Evolutionary conservation across 2,329 filamentous ascomycete species (phyloP).

Genomic region (Fusarium siculi): DNA sequence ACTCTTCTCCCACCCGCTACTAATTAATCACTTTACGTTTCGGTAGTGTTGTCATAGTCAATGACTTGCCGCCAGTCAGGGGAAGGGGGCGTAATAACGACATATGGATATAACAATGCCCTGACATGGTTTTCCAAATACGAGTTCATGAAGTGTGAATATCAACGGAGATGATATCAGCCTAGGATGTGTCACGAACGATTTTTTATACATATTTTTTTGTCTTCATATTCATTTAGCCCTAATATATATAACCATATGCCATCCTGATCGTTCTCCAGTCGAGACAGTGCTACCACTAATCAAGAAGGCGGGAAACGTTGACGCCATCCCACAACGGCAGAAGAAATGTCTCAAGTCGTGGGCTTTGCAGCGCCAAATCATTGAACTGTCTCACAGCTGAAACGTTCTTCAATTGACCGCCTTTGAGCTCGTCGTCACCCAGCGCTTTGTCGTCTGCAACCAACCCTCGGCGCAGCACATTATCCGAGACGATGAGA

Average conservation of each 20-base stretch:
- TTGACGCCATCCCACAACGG: slow-evolving; percentile 57
- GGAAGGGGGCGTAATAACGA: slow-evolving; percentile 20
- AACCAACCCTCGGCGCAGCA: slow-evolving; percentile 60
- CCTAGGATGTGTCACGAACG: neutral
- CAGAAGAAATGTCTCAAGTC: slow-evolving; percentile 54
- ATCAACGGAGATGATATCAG: slow-evolving; percentile 19
- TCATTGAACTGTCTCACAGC: slow-evolving; percentile 52
- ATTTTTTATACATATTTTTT: neutral
- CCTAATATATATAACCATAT: slow-evolving; percentile 8
- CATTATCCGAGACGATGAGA: slow-evolving; percentile 65
- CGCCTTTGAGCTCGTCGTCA: slow-evolving; percentile 31
- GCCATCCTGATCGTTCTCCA: neutral
- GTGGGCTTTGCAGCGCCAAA: slow-evolving; percentile 44
- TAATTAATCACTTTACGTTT: neutral
- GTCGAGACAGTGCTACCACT: neutral
- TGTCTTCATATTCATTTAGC: slow-evolving; percentile 6
- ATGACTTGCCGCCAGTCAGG: neutral
- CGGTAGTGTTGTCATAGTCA: neutral
- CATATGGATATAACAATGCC: slow-evolving; percentile 14
- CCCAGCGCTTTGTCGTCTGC: slow-evolving; percentile 49
- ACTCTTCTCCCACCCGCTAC: slow-evolving; percentile 31
- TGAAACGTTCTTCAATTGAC: slow-evolving; percentile 34
- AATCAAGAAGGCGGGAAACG: slow-evolving; percentile 54
- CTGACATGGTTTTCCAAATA: slow-evolving; percentile 12
- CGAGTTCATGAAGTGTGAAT: slow-evolving; percentile 26